A percentile compares a stretch with the other conserved stretches of the same genome.
These are phyloP conservation scores for Euphrasia confusa DNA, from an alignment of 257 asterid genomes.

Conservation along the genomic window DNA sequence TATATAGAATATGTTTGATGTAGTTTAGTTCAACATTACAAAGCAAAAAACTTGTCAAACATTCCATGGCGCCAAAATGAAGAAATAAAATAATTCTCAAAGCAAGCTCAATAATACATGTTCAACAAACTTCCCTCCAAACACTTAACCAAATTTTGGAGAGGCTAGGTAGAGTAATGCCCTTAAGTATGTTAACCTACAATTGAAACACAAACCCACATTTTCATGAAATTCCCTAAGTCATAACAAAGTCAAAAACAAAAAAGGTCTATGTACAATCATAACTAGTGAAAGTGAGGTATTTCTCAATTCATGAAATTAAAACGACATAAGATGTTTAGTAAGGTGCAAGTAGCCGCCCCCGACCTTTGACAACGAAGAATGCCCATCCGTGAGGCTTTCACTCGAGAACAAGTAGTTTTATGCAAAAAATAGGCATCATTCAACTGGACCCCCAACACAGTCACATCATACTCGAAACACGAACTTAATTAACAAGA, in stretches of 20 bases:
- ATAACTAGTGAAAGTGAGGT: too few relatives aligned
- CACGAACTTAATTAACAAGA: too few relatives aligned
- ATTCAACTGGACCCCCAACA: too few relatives aligned
- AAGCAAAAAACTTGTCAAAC: slow-evolving; percentile 13
- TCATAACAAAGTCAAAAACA: slow-evolving; percentile 16
- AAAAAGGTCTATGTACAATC: slow-evolving; percentile 11
- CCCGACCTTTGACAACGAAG: slow-evolving; percentile 60
- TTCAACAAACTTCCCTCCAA: slow-evolving; percentile 97
- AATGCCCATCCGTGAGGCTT: slow-evolving; percentile 29
- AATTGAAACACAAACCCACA: slow-evolving; percentile 19
- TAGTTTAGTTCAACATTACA: slow-evolving; percentile 10
- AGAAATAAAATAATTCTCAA: slow-evolving; percentile 7
- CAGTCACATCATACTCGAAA: too few relatives aligned
- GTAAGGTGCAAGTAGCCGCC: not conserved
- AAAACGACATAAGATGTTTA: too few relatives aligned
- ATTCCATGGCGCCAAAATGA: slow-evolving; percentile 4
- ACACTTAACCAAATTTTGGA: slow-evolving; percentile 81
- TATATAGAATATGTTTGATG: slow-evolving; percentile 4
- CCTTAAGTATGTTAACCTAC: slow-evolving; percentile 77
- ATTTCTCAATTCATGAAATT: not conserved
- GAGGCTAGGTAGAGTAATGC: slow-evolving; percentile 93
- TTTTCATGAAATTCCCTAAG: too few relatives aligned
- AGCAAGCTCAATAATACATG: slow-evolving; percentile 51
- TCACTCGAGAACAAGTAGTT: too few relatives aligned
- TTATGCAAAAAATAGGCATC: too few relatives aligned